These are phyloP conservation scores for Aspergillus floridensis DNA, from an alignment of 2,329 filamentous ascomycete species.

Conservation along the genomic window DNA sequence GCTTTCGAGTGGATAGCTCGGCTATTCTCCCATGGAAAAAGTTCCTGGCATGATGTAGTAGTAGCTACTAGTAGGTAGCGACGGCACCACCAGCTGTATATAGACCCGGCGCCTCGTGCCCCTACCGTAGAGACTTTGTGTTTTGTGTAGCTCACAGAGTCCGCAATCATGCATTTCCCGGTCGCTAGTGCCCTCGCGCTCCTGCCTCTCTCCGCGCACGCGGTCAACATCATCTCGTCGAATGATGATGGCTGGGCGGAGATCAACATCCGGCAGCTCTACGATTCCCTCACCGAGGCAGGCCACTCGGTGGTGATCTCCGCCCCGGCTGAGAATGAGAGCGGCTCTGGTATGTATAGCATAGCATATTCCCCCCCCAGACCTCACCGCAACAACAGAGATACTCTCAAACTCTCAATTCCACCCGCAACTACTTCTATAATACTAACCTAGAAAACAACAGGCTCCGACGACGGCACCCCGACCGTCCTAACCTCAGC, in stretches of 20 bases:
- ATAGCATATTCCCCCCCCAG: neutral
- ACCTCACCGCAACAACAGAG: too few relatives aligned
- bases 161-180: conserved; percentile 23
- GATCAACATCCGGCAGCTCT: conserved; percentile 61
- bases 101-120: neutral
- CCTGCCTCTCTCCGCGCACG: conserved; percentile 25
- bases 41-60: neutral
- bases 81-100: neutral
- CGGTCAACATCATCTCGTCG: conserved; percentile 59
- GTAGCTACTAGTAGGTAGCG: too few relatives aligned
- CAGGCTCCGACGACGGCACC: conserved; percentile 54
- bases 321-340: conserved; percentile 64
- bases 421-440: neutral
- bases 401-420: too few relatives aligned
- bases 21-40: neutral
- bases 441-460: neutral
- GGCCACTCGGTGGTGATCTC: conserved; percentile 64
- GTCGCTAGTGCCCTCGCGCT: conserved; percentile 15
- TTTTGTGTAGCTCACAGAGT: neutral
- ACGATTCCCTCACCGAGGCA: conserved; percentile 53
- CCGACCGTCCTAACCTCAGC: conserved; percentile 49
- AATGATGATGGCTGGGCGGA: conserved; percentile 77
- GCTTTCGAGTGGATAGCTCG: neutral
- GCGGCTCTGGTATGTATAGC: conserved; percentile 54
- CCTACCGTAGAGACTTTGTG: neutral